Conservation (phyloP, 2,329 filamentous ascomycete species). For the Cadophora luteo-olivacea region DNA sequence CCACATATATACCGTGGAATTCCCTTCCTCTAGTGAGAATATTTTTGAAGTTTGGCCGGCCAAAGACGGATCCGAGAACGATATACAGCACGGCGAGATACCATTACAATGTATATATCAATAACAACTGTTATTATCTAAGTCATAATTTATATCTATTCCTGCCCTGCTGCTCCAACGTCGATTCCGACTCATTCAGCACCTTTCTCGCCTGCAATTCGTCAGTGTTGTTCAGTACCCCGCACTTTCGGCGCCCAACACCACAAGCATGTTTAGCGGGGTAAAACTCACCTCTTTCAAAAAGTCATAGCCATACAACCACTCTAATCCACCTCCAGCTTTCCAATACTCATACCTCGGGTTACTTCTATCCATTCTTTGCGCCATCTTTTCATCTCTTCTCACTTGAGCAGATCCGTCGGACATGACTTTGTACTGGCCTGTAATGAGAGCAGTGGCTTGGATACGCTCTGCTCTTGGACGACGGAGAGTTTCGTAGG, state of each 20-base stretch:
- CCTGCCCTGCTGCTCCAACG: not conserved
- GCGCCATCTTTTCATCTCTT: constrained; percentile 18
- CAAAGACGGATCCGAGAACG: too few species aligned
- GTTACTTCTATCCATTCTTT: constrained; percentile 16
- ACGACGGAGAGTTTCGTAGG: constrained; percentile 11
- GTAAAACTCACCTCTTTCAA: constrained; percentile 12
- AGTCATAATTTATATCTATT: not conserved
- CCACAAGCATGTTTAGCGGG: not conserved
- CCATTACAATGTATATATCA: too few species aligned
- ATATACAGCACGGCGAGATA: too few species aligned
- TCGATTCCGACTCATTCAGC: not conserved
- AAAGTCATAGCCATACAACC: constrained; percentile 24
- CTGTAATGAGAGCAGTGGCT: constrained; percentile 14
- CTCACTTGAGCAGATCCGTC: constrained; percentile 7
- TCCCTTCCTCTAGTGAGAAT: too few species aligned
- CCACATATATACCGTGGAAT: too few species aligned
- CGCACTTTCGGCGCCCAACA: not conserved
- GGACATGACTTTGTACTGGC: constrained; percentile 17
- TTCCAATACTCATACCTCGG: constrained; percentile 22
- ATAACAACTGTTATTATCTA: not conserved
- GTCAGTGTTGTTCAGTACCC: not conserved
- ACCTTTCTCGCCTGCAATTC: not conserved
- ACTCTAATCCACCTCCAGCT: constrained; percentile 18
- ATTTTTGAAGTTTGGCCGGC: too few species aligned
- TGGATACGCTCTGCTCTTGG: constrained; percentile 22